Base-by-base conservation (phyloP, 441 rosid species). In the Erysimum cheiri region DNA sequence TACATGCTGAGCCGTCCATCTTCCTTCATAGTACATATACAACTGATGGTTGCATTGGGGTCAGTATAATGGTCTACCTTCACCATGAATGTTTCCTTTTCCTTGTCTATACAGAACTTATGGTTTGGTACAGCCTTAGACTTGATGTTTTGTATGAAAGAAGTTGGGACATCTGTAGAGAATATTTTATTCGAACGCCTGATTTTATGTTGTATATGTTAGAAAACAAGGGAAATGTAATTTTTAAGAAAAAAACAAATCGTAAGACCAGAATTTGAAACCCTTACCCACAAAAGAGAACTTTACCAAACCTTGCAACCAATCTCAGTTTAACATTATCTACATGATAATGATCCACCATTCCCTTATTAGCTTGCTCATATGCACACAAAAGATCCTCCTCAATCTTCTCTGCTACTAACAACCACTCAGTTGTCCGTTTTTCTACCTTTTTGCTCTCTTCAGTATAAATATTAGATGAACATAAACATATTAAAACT, bases 241-340 rank as follows among this genome's bases (percentile, higher is more conserved):
- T 22, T 22, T 22, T 22, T 22, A 14, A 36, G 40, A 44, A 4
- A 56, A 6, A 28, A 5, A 15, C 6, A 59, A 37, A 11, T 50
- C 22, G 13, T n/a, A 7, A 19, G 52, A 52, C 6, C 8, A 67
- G 49, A 60, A 14, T 6, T 3, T 31, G 58, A 49, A 40, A 29
- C 24, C 1, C 83, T 59, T 76, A 84, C 92, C 81, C 72, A 22
- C 44, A 69, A 50, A 87, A 80, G 52, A 64, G 37, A 50, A 78
- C 39, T 64, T 80, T 83, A 47, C 94, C 88, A 70, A 85, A 71
- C 69, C 88, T 76, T 69, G 88, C 92, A 40, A 82, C 81, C 56
- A 83, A 37, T 73, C 62, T 7, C 60, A 84, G 83, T 22, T 22
- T 22, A 22, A 1, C 24, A 22, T 22, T 22, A 22, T 22, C 24